Percentiles rank a stretch among this genome's conserved stretches.
Conservation (phyloP, 257 asterid species). For the Solanum pinnatisectum region DNA sequence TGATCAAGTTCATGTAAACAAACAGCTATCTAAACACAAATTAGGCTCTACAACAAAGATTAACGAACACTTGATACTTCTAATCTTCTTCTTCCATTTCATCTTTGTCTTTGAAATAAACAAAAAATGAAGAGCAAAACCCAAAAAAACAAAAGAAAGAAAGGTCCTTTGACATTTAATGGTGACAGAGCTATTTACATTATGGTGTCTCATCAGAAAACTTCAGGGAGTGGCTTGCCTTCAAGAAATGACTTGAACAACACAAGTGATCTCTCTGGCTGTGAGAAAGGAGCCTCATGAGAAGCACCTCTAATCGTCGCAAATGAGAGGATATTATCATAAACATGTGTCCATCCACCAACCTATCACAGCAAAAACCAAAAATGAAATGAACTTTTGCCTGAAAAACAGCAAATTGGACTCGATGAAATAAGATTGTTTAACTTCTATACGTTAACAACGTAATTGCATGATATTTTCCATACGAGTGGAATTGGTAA, state of each 20-base stretch:
- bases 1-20: not conserved
- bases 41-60: not conserved
- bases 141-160: not conserved
- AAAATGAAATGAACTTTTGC: not conserved
- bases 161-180: not conserved
- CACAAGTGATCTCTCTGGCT: slow-evolving; percentile 72
- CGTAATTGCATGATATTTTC: not conserved
- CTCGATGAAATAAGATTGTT: not conserved
- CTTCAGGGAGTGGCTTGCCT: slow-evolving; percentile 61
- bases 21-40: not conserved
- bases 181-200: not conserved
- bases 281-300: slow-evolving; percentile 83
- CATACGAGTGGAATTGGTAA: too few relatives aligned
- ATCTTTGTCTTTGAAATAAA: not conserved
- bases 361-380: slow-evolving; percentile 24
- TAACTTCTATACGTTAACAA: not conserved
- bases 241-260: slow-evolving; percentile 60
- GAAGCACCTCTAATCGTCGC: slow-evolving; percentile 78
- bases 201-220: slow-evolving; percentile 13
- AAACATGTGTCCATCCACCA: slow-evolving; percentile 71
- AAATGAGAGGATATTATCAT: slow-evolving; percentile 51
- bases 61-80: not conserved
- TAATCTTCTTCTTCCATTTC: not conserved
- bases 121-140: not conserved
- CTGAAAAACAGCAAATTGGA: not conserved